Evolutionary conservation across 106 monocot genomes (phyloP).

Genomic region (Posidonia australis): DNA sequence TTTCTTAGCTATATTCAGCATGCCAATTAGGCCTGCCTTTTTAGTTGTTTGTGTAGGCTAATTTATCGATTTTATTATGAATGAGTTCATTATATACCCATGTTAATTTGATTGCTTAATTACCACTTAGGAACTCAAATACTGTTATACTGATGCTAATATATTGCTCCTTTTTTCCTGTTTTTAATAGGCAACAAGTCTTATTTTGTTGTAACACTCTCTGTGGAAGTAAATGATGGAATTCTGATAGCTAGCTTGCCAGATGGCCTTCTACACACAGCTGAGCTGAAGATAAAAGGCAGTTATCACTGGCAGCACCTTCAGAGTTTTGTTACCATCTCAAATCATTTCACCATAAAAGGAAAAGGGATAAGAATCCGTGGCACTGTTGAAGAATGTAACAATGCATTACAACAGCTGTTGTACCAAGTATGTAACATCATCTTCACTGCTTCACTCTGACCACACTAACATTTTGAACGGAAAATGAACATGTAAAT

Average conservation of each 20-base stretch:
- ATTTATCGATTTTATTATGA: too few relatives aligned
- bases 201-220: constrained; percentile 40
- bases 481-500: too few relatives aligned
- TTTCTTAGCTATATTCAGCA: too few relatives aligned
- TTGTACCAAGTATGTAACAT: constrained; percentile 45
- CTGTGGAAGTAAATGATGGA: constrained; percentile 73
- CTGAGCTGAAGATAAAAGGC: constrained; percentile 47
- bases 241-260: constrained; percentile 44
- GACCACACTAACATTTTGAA: too few relatives aligned
- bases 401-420: constrained; percentile 54
- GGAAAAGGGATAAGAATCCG: constrained; percentile 72
- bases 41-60: too few relatives aligned
- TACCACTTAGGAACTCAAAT: too few relatives aligned
- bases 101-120: too few relatives aligned
- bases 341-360: constrained; percentile 59
- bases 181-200: constrained; percentile 78
- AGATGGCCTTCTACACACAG: constrained; percentile 39
- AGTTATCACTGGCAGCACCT: constrained; percentile 75
- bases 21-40: too few relatives aligned
- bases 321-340: constrained; percentile 80
- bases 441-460: background rate
- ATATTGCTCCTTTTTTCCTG: background rate
- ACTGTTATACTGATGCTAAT: background rate
- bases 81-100: too few relatives aligned
- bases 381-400: constrained; percentile 62